A percentile compares a stretch with the other conserved stretches of the same genome.
These are phyloP conservation scores for Leccinum sublutescens DNA, from an alignment of 768 basidiomycete species.

Conservation along the genomic window DNA sequence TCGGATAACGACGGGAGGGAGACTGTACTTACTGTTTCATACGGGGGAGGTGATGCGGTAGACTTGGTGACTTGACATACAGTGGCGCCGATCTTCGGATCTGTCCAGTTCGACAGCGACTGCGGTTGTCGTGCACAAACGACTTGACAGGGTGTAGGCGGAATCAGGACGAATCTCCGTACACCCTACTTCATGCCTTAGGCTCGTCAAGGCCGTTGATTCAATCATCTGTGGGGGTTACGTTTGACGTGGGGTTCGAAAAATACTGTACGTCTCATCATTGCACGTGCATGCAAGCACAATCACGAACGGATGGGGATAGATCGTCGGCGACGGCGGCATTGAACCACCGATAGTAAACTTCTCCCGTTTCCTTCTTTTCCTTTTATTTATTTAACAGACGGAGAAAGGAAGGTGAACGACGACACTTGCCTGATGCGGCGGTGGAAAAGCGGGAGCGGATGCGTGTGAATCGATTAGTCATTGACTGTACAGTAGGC, in stretches of 20 bases:
- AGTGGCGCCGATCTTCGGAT: not conserved
- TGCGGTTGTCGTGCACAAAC: not conserved
- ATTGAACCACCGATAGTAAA: not conserved
- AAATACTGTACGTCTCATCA: not conserved
- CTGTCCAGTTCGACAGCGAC: not conserved
- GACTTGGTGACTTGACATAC: not conserved
- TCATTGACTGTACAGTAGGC: conserved; percentile 22
- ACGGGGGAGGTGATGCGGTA: not conserved
- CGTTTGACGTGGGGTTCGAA: not conserved
- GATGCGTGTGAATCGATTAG: conserved; percentile 21
- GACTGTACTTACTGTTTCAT: not conserved
- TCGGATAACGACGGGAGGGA: not conserved
- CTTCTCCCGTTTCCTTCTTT: not conserved
- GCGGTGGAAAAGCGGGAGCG: not conserved
- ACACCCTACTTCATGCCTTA: not conserved
- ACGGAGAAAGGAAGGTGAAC: conserved; percentile 9
- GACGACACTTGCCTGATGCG: conserved; percentile 24
- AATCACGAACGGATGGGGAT: not conserved
- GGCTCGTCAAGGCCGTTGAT: not conserved
- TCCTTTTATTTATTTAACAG: not conserved
- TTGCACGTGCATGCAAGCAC: not conserved
- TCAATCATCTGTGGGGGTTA: not conserved
- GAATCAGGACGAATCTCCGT: not conserved
- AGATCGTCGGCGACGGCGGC: not conserved
- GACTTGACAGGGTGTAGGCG: not conserved